Percentiles rank a stretch among this genome's conserved stretches.
These are phyloP conservation scores for Apiotrichum montevideense DNA, from an alignment of 1,284 basidiomycete species.

Conservation along the genomic window DNA sequence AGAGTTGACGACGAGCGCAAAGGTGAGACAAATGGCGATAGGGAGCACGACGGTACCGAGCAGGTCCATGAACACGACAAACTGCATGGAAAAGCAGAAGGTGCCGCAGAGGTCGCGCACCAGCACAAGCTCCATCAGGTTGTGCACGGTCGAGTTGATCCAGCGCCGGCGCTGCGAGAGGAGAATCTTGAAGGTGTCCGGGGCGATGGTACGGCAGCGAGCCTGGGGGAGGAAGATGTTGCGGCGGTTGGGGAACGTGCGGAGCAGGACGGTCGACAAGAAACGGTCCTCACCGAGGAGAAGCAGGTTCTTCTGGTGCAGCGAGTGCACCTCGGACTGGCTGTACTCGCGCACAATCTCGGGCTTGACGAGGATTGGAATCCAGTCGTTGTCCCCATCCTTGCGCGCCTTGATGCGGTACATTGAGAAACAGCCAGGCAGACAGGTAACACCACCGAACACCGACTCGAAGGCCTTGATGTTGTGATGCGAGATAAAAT, in stretches of 20 bases:
- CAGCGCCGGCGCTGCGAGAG: slow-evolving; percentile 95
- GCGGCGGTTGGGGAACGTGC: slow-evolving; percentile 96
- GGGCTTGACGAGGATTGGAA: slow-evolving; percentile 93
- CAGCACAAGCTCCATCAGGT: slow-evolving; percentile 96
- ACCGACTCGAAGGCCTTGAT: slow-evolving; percentile 98
- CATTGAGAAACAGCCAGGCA: slow-evolving; percentile 99
- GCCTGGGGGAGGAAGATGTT: slow-evolving; percentile 99
- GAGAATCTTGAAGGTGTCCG: slow-evolving; percentile 87
- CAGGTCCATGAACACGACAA: slow-evolving; percentile 97
- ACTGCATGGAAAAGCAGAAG: slow-evolving; percentile 96
- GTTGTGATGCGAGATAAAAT: slow-evolving; percentile 98
- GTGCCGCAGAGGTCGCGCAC: slow-evolving; percentile 94
- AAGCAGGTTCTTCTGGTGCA: slow-evolving; percentile 97
- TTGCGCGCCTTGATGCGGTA: slow-evolving; percentile 94
- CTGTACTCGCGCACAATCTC: slow-evolving; percentile 97
- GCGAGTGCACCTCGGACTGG: slow-evolving; percentile 82
- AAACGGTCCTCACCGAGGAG: slow-evolving; percentile 98
- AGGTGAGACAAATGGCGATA: slow-evolving; percentile 87
- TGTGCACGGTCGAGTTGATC: slow-evolving; percentile 99
- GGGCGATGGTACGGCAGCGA: slow-evolving; percentile 88
- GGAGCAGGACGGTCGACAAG: slow-evolving; percentile 85
- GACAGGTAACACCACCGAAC: slow-evolving; percentile 97
- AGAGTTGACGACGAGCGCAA: slow-evolving; percentile 77
- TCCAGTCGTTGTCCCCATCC: slow-evolving; percentile 84
- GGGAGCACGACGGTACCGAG: slow-evolving; percentile 93